Base-by-base conservation (phyloP, 805 yeast genomes). In the Metschnikowia similis region DNA sequence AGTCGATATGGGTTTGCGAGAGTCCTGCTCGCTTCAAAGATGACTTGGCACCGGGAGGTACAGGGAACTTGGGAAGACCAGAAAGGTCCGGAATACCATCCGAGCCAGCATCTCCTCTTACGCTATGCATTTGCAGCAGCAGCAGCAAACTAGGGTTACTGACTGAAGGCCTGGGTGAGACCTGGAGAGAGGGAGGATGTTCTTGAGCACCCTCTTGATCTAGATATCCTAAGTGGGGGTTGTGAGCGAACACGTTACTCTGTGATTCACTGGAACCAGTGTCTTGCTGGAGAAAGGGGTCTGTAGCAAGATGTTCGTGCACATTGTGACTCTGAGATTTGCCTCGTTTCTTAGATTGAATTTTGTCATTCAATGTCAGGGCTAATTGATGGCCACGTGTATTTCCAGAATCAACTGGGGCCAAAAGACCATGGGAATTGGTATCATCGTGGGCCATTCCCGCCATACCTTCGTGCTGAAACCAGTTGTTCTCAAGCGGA, bases 31-130 rank as follows among this genome's bases (percentile, higher is more conserved):
- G 78, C 6, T 76, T 76, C 41, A 87, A 64, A 1, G 89, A 79
- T 17, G 74, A 66, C 54, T 81, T 79, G 2, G 91, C 92, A 9
- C 89, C 89, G 6, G 82, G 82, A 1, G 94, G 94, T 4, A 87
- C 88, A 0, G 79, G 77, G 13, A 83, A 81, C 55, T 79, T 77
- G 13, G 90, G 89, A 31, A 83, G 59, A 38, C 68, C 64, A 1
- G 32, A 74, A 65, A 35, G 67, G 40, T 53, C 54, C 3, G 58
- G 55, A 7, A 55, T 52, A 31, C 46, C 46, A 13, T 43, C 39
- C 2, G 46, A 11, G 17, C 21, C 7, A 9, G 26, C 3, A 7
- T 26, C 14, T 21, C 2, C 14, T 21, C 30, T 21, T 5, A n/a
- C 29, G 31, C 11, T 17, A 6, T 38, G 21, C 41, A 38, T 4